These are phyloP conservation scores for Phytophthora fragariaefolia DNA, from an alignment of 352 stramenopile species.

Conservation along the genomic window DNA sequence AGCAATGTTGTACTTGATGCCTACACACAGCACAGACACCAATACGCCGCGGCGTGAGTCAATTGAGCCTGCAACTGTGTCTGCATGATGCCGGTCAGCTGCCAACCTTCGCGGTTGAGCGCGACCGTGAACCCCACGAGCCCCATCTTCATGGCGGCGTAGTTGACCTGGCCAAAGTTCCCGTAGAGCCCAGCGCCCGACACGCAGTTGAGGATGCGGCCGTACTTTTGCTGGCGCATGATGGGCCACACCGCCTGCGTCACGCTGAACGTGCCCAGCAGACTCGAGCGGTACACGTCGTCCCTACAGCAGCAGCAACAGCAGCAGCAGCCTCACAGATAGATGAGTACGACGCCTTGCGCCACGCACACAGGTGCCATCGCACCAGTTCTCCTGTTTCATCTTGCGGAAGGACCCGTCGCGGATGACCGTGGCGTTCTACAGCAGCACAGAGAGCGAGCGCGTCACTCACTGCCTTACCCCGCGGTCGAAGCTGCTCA, in stretches of 20 bases:
- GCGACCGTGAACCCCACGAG: constrained; percentile 73
- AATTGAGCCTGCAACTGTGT: no score
- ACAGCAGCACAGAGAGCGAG: constrained; percentile 6
- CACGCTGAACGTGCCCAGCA: constrained; percentile 67
- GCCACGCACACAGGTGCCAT: no score
- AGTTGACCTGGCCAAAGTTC: constrained; percentile 84
- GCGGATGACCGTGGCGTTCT: constrained; percentile 76
- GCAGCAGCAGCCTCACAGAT: no score
- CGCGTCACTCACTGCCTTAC: constrained; percentile 4
- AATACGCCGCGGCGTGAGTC: no score
- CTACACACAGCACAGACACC: constrained; percentile 28
- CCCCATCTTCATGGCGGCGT: constrained; percentile 80
- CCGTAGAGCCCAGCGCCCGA: constrained; percentile 73
- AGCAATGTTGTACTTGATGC: constrained; percentile 78
- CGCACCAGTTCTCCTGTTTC: constrained; percentile 64
- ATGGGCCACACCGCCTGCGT: constrained; percentile 72
- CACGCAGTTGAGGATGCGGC: constrained; percentile 75
- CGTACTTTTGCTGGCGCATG: constrained; percentile 78
- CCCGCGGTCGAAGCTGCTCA: not conserved
- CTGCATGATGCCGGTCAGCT: not conserved
- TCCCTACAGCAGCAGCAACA: constrained; percentile 43
- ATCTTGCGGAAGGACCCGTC: constrained; percentile 83
- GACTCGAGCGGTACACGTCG: constrained; percentile 62
- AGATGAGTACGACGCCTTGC: no score
- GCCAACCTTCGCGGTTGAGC: constrained; percentile 68